phyloP scores from a whole-genome alignment of 352 stramenopile genomes.

The Halophytophthora polymorphica region DNA sequence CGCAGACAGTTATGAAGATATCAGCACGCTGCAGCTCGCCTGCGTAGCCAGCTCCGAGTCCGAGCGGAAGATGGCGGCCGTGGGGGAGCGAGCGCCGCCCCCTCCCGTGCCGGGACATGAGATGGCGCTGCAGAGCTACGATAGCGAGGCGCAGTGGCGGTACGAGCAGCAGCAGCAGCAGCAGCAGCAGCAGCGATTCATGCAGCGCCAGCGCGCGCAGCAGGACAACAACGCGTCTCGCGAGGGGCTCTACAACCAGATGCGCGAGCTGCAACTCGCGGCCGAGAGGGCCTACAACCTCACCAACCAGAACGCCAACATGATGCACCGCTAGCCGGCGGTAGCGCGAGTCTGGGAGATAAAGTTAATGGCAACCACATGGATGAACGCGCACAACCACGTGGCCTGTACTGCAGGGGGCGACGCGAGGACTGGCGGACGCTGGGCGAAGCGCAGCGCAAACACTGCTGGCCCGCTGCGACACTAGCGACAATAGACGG shows the following conservation, averaged over 20 bases:
- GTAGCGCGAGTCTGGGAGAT: constrained; percentile 16
- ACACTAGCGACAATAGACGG: constrained; percentile 5
- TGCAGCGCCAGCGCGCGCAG: constrained; percentile 27
- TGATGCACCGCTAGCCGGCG: constrained; percentile 39
- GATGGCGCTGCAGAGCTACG: constrained; percentile 18
- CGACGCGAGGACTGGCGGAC: background rate
- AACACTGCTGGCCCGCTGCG: no score
- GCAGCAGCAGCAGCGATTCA: constrained; percentile 33
- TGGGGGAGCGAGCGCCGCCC: constrained; percentile 25
- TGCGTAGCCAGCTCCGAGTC: constrained; percentile 14
- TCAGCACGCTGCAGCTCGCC: constrained; percentile 32
- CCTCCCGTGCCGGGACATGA: constrained; percentile 2
- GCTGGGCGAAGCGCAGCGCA: no score
- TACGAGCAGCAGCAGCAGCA: constrained; percentile 36
- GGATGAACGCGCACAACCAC: background rate
- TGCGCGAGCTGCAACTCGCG: constrained; percentile 70
- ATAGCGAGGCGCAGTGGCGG: constrained; percentile 29
- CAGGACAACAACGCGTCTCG: constrained; percentile 25
- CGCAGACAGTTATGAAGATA: constrained; percentile 40
- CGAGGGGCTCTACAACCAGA: constrained; percentile 71
- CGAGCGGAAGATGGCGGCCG: constrained; percentile 45
- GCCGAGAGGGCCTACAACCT: constrained; percentile 67
- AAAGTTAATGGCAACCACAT: background rate
- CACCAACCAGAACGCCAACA: constrained; percentile 67
- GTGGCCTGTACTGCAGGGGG: no score